Percentiles rank a stretch among this genome's conserved stretches.
phyloP scores from a whole-genome alignment of 495 filamentous ascomycete species.

The Barbatosphaeria neglecta region DNA sequence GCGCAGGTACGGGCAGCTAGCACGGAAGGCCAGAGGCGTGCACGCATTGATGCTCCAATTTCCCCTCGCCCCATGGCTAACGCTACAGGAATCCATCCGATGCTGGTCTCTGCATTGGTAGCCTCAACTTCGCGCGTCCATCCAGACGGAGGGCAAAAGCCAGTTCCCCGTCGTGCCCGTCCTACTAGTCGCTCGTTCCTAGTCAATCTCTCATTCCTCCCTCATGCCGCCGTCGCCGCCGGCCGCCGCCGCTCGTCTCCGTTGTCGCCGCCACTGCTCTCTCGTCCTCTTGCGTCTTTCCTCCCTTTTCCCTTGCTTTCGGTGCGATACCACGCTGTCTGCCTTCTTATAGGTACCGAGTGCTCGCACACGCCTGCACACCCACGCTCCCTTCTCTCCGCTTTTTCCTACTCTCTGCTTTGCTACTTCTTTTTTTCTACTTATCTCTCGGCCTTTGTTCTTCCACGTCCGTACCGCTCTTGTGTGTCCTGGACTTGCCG shows the following conservation, averaged over 20 bases:
- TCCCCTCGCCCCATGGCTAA: neutral
- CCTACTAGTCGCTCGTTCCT: too few relatives aligned
- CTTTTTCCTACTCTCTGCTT: constrained; percentile 3
- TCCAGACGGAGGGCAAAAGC: too few relatives aligned
- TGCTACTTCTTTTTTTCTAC: neutral
- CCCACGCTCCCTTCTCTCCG: neutral
- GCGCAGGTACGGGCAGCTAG: neutral
- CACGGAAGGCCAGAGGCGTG: neutral
- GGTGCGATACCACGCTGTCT: neutral
- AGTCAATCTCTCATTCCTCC: too few relatives aligned
- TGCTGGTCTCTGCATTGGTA: neutral
- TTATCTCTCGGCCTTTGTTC: constrained; percentile 2
- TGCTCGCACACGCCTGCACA: neutral
- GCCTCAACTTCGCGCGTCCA: too few relatives aligned
- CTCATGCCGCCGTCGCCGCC: neutral
- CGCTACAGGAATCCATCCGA: neutral
- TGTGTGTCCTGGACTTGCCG: neutral
- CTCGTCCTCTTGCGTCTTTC: neutral
- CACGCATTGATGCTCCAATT: neutral
- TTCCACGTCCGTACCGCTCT: neutral
- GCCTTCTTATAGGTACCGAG: neutral
- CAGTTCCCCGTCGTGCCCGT: too few relatives aligned
- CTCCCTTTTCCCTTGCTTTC: constrained; percentile 3
- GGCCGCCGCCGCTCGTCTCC: neutral
- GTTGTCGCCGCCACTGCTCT: neutral